A percentile compares a stretch with the other conserved stretches of the same genome.
Evolutionary conservation across 2,329 filamentous ascomycete species (phyloP).

Genomic region (Penicillium aurantiogriseum): DNA sequence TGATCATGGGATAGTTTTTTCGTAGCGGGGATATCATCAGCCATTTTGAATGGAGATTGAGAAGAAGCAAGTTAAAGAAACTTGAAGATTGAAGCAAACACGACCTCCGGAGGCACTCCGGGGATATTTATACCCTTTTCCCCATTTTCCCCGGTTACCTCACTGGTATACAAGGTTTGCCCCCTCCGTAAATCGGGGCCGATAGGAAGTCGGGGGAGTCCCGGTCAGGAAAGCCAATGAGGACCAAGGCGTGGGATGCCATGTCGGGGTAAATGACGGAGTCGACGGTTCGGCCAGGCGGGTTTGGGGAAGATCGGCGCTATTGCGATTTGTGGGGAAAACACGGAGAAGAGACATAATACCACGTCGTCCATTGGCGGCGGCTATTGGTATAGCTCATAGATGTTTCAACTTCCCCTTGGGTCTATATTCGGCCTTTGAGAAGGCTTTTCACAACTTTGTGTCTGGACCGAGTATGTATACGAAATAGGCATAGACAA

Average conservation of each 20-base stretch:
- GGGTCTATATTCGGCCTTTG: neutral
- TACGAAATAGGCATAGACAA: neutral
- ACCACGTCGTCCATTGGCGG: neutral
- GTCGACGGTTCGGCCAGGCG: neutral
- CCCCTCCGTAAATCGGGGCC: neutral
- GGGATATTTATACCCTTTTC: constrained; percentile 2
- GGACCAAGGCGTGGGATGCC: neutral
- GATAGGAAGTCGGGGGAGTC: neutral
- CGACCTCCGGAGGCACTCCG: neutral
- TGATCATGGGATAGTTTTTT: constrained; percentile 21
- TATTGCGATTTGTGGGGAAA: constrained; percentile 3
- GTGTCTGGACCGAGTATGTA: neutral
- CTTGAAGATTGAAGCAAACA: neutral
- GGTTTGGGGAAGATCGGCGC: constrained; percentile 5
- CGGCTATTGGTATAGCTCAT: neutral
- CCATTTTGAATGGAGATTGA: constrained; percentile 16
- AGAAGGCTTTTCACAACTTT: neutral
- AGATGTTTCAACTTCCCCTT: neutral
- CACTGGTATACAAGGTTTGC: neutral
- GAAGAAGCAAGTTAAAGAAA: neutral
- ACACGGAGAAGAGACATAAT: neutral
- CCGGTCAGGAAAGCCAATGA: neutral
- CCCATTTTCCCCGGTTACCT: neutral
- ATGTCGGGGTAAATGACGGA: constrained; percentile 1
- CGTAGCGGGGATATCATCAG: constrained; percentile 16